A percentile compares a stretch with the other conserved stretches of the same genome.
phyloP scores from a whole-genome alignment of 805 yeast genomes.

The Metschnikowia baotianmanensis region DNA sequence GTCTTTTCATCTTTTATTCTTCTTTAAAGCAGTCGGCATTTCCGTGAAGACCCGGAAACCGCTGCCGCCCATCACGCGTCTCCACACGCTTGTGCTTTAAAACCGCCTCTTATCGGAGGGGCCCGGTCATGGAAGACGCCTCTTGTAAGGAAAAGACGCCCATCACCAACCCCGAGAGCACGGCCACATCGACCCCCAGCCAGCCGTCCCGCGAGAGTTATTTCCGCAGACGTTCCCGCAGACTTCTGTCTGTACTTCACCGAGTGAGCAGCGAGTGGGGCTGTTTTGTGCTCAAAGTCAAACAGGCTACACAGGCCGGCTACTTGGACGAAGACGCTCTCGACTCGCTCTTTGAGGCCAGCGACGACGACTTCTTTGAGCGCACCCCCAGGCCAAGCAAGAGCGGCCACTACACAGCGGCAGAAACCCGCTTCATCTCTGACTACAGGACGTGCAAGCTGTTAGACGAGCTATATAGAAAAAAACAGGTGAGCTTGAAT shows the following conservation, averaged over 20 bases:
- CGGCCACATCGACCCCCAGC: conserved; percentile 11
- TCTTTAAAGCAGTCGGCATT: neutral
- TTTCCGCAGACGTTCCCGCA: conserved; percentile 9
- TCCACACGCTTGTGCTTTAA: neutral
- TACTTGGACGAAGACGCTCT: conserved; percentile 49
- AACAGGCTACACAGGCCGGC: conserved; percentile 47
- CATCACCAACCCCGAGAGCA: conserved; percentile 14
- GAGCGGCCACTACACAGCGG: conserved; percentile 17
- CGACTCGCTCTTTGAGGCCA: conserved; percentile 48
- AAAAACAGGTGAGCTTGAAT: neutral
- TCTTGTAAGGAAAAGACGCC: conserved; percentile 15
- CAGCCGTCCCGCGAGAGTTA: conserved; percentile 3
- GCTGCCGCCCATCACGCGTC: neutral
- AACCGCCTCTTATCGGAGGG: conserved; percentile 6
- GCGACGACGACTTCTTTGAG: conserved; percentile 34
- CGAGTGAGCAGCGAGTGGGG: conserved; percentile 41
- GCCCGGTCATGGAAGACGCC: conserved; percentile 12
- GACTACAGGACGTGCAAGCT: conserved; percentile 31
- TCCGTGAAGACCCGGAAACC: neutral
- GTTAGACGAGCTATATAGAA: conserved; percentile 24
- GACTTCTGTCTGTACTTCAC: conserved; percentile 30
- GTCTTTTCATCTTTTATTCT: neutral
- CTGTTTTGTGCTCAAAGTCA: conserved; percentile 31
- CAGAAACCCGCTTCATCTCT: conserved; percentile 33
- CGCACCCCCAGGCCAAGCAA: conserved; percentile 19